Evolutionary conservation across 2,329 filamentous ascomycete genomes (phyloP).

Genomic region (Tolypocladium paradoxum): DNA sequence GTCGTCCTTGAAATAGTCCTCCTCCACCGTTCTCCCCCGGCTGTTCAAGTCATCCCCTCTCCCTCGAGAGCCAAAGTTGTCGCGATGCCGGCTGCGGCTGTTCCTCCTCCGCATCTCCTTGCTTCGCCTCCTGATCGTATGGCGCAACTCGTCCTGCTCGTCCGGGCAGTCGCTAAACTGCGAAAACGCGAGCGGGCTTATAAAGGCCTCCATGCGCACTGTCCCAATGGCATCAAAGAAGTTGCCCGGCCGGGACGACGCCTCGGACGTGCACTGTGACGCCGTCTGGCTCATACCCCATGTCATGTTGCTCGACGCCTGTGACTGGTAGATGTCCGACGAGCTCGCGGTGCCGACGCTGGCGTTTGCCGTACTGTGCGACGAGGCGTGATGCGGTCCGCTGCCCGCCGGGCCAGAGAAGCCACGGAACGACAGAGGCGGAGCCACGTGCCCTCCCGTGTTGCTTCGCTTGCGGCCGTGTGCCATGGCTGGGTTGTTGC

Average conservation of each 20-base stretch:
- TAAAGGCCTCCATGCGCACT: constrained; percentile 95
- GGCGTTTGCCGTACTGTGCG: constrained; percentile 46
- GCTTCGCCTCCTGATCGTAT: constrained; percentile 38
- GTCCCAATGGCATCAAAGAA: constrained; percentile 88
- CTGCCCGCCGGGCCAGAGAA: constrained; percentile 51
- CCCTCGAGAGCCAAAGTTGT: constrained; percentile 36
- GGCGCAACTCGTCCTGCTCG: constrained; percentile 39
- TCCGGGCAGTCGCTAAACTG: constrained; percentile 35
- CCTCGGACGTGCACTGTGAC: constrained; percentile 44
- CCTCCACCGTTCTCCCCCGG: constrained; percentile 37
- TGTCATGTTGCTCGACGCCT: constrained; percentile 30
- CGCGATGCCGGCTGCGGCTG: constrained; percentile 43
- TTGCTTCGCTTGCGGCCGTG: constrained; percentile 86
- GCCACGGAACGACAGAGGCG: constrained; percentile 64
- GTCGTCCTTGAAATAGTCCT: constrained; percentile 49
- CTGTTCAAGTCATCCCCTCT: constrained; percentile 37
- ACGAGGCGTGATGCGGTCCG: constrained; percentile 32
- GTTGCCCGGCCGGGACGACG: constrained; percentile 41
- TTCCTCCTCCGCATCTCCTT: constrained; percentile 42
- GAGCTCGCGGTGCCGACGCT: constrained; percentile 48
- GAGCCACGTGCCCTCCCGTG: constrained; percentile 64
- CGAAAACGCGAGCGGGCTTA: constrained; percentile 49
- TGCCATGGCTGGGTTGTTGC: constrained; percentile 32
- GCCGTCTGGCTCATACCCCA: constrained; percentile 34
- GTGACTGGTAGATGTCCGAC: constrained; percentile 51